phyloP scores from a whole-genome alignment of 306 rosid species.

The Canavalia gladiata region DNA sequence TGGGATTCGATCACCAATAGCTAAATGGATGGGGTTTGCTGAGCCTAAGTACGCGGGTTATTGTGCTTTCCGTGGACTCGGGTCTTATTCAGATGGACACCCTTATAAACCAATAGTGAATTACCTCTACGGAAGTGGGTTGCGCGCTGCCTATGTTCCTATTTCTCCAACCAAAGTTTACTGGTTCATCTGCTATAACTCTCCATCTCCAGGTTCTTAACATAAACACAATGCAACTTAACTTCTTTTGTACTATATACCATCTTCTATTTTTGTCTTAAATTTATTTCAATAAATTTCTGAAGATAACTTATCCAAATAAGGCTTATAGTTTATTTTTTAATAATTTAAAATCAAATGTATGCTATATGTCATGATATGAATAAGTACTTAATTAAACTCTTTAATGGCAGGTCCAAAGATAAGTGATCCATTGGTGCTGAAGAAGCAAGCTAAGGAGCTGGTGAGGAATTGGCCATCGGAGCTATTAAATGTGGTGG shows the following conservation, averaged over 20 bases:
- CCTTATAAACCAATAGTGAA: slow-evolving; percentile 69
- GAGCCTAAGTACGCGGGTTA: slow-evolving; percentile 77
- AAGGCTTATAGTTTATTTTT: too few species aligned
- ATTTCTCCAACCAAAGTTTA: slow-evolving; percentile 89
- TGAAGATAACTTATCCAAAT: too few species aligned
- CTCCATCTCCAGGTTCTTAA: slow-evolving; percentile 72
- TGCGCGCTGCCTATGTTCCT: slow-evolving; percentile 87
- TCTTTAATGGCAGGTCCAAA: slow-evolving; percentile 67
- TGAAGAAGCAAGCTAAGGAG: slow-evolving; percentile 76
- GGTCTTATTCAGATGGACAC: slow-evolving; percentile 70
- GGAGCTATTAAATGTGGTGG: slow-evolving; percentile 63
- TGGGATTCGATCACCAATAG: slow-evolving; percentile 85
- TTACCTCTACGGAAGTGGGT: slow-evolving; percentile 79
- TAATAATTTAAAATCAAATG: too few species aligned
- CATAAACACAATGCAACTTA: neutral
- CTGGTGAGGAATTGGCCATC: slow-evolving; percentile 72
- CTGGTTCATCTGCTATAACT: slow-evolving; percentile 94
- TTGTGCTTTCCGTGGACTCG: slow-evolving; percentile 86
- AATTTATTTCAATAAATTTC: too few species aligned
- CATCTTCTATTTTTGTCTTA: neutral
- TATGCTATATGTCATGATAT: too few species aligned
- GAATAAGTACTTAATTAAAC: too few species aligned
- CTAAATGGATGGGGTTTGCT: slow-evolving; percentile 89
- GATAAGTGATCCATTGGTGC: slow-evolving; percentile 58
- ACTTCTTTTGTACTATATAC: neutral